A percentile compares a stretch with the other conserved stretches of the same genome.
phyloP scores from a whole-genome alignment of 371 early-diverging fungal genomes.

The Zychaea mexicana region DNA sequence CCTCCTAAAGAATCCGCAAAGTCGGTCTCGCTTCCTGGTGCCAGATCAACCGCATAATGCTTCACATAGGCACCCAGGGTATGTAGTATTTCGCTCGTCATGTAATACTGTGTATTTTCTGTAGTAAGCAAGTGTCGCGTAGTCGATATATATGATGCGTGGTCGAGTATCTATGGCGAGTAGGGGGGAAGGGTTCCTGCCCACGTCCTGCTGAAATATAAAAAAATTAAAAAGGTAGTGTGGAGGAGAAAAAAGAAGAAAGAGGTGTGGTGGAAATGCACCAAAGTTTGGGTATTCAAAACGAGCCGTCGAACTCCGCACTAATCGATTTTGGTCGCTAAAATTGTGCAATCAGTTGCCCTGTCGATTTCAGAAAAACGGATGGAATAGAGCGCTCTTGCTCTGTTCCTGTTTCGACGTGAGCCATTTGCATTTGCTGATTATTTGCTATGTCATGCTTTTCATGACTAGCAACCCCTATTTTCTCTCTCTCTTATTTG shows the following conservation, averaged over 20 bases:
- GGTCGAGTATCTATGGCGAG: neutral
- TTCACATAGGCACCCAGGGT: conserved; percentile 24
- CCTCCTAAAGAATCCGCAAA: conserved; percentile 48
- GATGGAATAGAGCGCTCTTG: neutral
- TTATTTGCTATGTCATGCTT: too few species aligned
- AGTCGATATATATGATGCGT: neutral
- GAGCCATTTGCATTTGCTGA: too few species aligned
- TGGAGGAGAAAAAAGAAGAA: neutral
- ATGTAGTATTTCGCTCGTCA: neutral
- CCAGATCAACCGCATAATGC: conserved; percentile 29
- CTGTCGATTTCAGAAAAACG: neutral
- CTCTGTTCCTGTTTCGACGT: too few species aligned
- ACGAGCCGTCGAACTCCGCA: neutral
- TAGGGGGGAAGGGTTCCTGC: neutral
- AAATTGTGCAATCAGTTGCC: neutral
- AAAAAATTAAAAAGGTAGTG: neutral
- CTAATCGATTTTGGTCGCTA: neutral
- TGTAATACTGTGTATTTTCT: neutral
- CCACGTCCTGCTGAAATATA: neutral
- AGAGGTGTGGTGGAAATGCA: neutral
- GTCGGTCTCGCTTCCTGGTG: conserved; percentile 31
- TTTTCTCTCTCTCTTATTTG: neutral
- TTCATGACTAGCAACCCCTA: neutral
- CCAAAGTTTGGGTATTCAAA: conserved; percentile 2
- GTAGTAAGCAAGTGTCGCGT: neutral